Percentiles rank a stretch among this genome's conserved stretches.
Conservation (phyloP, 169 alveolate species). For the Cystoisospora suis region DNA sequence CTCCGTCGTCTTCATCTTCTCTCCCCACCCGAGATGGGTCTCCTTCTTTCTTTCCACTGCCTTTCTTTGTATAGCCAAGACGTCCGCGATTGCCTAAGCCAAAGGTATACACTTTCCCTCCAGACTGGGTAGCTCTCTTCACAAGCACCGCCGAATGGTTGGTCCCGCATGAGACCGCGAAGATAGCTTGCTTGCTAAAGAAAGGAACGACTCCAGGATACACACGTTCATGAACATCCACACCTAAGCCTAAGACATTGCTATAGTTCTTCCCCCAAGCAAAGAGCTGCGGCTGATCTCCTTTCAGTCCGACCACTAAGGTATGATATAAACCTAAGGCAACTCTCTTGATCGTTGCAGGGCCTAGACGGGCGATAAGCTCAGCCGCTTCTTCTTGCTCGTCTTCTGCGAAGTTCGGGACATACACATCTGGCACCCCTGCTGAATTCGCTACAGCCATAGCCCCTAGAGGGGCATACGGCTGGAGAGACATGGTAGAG, state of each 20-base stretch:
- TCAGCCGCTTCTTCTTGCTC: background rate
- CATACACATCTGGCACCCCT: conserved; percentile 27
- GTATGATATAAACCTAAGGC: conserved; percentile 46
- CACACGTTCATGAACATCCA: conserved; percentile 33
- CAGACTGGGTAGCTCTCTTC: conserved; percentile 49
- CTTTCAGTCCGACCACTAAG: conserved; percentile 21
- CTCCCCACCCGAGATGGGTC: background rate
- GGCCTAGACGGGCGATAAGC: background rate
- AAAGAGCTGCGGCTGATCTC: conserved; percentile 48
- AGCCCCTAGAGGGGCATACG: conserved; percentile 11
- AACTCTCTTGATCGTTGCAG: conserved; percentile 6
- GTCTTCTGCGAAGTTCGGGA: conserved; percentile 19
- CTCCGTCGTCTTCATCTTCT: background rate
- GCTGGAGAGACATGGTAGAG: conserved; percentile 4
- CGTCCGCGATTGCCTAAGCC: conserved; percentile 83
- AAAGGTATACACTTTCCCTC: conserved; percentile 79
- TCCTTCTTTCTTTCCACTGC: background rate
- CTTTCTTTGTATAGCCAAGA: conserved; percentile 71
- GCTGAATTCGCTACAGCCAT: background rate
- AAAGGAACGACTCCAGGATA: conserved; percentile 38
- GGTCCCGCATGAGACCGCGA: conserved; percentile 55
- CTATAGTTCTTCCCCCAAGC: conserved; percentile 59
- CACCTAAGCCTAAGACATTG: conserved; percentile 57
- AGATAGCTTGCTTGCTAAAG: conserved; percentile 2
- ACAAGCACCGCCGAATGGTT: conserved; percentile 30